phyloP scores from a whole-genome alignment of 2,329 filamentous ascomycete species.

The Colletotrichum lini region DNA sequence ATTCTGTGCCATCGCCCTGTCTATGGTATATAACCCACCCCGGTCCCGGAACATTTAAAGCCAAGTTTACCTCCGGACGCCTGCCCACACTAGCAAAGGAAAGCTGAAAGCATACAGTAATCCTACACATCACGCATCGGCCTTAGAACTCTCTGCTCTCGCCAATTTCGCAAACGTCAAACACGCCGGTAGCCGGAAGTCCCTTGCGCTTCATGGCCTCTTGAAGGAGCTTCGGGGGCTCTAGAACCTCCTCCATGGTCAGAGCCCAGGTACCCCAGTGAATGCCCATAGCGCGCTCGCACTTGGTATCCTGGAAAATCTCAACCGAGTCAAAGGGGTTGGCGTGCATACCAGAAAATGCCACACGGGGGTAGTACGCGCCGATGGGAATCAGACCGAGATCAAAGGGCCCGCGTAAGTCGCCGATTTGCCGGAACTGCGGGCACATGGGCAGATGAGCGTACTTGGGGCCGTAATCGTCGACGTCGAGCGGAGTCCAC shows the following conservation, averaged over 20 bases:
- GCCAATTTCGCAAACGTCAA: constrained; percentile 88
- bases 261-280: constrained; percentile 95
- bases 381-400: constrained; percentile 94
- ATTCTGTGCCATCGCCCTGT: background rate
- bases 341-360: constrained; percentile 88
- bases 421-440: constrained; percentile 87
- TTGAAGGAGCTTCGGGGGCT: constrained; percentile 82
- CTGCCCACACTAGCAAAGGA: background rate
- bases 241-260: constrained; percentile 86
- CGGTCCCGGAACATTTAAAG: background rate
- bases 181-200: constrained; percentile 79
- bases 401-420: constrained; percentile 87
- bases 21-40: background rate
- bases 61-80: background rate
- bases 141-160: constrained; percentile 82
- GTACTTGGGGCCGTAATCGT: constrained; percentile 81
- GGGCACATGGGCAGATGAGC: constrained; percentile 81
- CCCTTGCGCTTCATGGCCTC: constrained; percentile 79
- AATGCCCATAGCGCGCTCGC: constrained; percentile 84
- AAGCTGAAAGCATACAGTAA: background rate
- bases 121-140: constrained; percentile 8
- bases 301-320: constrained; percentile 88
- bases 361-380: constrained; percentile 80
- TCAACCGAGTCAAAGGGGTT: constrained; percentile 91
- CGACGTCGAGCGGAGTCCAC: constrained; percentile 68